Evolutionary conservation across 768 basidiomycete species (phyloP), one percentile per base, ranked within the genome.

Genomic region (Lepiota venenata): DNA sequence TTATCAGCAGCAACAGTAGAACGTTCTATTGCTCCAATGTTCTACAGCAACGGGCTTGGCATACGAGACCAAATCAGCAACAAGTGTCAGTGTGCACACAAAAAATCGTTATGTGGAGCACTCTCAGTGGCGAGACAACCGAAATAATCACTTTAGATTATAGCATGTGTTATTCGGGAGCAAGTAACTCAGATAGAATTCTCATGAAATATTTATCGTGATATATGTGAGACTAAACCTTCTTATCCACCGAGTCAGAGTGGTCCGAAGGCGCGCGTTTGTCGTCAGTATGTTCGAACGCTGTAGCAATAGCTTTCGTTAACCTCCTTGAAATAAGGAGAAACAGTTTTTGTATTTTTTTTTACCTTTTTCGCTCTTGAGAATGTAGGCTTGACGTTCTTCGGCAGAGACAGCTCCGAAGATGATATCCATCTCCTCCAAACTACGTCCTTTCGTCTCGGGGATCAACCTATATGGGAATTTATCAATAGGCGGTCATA

Each of bases 351-450:
- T n/a, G n/a, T n/a, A n/a, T n/a, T n/a, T 22, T 22, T 9, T 29
- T 40, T 50, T 25, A 55, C 42, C 73, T 53, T 67, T 70, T 58
- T 81, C 75, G 25, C 75, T 73, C 61, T 66, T 72, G 41, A 64
- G 67, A 59, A 90, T 82, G 52, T 82, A 74, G 0, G 70, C 76
- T 40, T 74, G 71, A 45, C 87, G 82, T 50, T 78, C 61, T 56
- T 83, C 83, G 9, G 69, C 71, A 15, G 73, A 71, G 32, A 89
- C 76, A 0, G 84, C 57, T 4, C 87, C 88, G 43, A 80, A 80
- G 38, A 78, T 74, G 50, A 78, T 58, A 60, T 80, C 78, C 76
- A 80, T 79, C 52, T 78, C 77, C 61, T 82, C 79, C 60, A 82
- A 69, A 62, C 72, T 74, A 45, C 73, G 76, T 3, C 82, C 82